Base-by-base conservation (phyloP, 73 alveolate species). In the Paramecium bursaria region DNA sequence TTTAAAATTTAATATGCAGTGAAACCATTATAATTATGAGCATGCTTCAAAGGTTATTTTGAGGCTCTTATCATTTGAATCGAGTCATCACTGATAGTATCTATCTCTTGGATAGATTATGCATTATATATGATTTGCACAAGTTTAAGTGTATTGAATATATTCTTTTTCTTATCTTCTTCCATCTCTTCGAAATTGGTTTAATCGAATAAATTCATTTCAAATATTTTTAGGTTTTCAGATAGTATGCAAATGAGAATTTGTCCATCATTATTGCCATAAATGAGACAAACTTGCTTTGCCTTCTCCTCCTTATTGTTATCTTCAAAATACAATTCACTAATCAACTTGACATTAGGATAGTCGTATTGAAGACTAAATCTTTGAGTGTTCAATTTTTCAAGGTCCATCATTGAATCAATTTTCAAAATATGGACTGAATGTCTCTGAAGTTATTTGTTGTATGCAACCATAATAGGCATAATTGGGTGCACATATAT, bases 241-340 rank as follows among this genome's bases (percentile, higher is more conserved):
- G 60, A 39, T 53, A 79, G 73, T 73, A 79, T 10, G 2, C 85
- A 61, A 3, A 79, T 39, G 13, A 79, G 46, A 30, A 79, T 53
- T 39, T 79, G 85, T 54, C 89, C 89, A 39, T 79, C 75, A 11
- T 35, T 73, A 46, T 79, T 79, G 19, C 85, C 50, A 35, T 47
- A 21, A 10, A 79, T 79, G 4, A 79, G 31, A 39, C 39, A 67
- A 54, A 80, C 51, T 35, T 54, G 46, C 54, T 46, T 48, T 33
- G 76, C 76, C 44, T 33, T 52, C 23, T 79, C 76, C 46, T 53
- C 89, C 46, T 79, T 79, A 31, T 53, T 79, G 26, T 73, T 79
- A 53, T 79, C 89, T 54, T 79, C 89, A 53, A 49, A 79, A 31
- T 39, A 79, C 29, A 79, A 53, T 42, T 79, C 89, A 17, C 74